These are phyloP conservation scores for Cercophora scortea DNA, from an alignment of 495 filamentous ascomycete genomes.

Conservation along the genomic window DNA sequence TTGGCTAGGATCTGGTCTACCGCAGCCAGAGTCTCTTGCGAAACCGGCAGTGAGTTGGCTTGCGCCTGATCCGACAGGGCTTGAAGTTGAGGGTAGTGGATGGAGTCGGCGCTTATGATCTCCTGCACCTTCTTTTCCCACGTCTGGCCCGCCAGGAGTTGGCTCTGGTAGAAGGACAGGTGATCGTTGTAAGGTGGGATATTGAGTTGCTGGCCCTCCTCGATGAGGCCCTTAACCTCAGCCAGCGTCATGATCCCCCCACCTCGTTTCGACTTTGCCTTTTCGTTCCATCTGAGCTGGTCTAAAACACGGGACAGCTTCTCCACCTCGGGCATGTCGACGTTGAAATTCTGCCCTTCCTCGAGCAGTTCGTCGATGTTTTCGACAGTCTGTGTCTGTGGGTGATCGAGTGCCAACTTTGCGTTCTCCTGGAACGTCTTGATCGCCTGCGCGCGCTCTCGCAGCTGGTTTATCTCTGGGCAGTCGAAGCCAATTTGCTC, in stretches of 20 bases:
- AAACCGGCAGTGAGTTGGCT: slow-evolving; percentile 71
- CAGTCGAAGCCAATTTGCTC: slow-evolving; percentile 91
- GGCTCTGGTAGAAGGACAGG: slow-evolving; percentile 64
- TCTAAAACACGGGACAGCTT: slow-evolving; percentile 70
- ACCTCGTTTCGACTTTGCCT: slow-evolving; percentile 54
- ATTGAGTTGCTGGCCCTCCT: slow-evolving; percentile 63
- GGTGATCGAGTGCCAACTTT: slow-evolving; percentile 52
- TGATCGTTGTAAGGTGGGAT: slow-evolving; percentile 74
- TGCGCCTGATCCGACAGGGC: slow-evolving; percentile 70
- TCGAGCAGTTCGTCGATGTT: slow-evolving; percentile 88
- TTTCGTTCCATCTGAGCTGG: slow-evolving; percentile 83
- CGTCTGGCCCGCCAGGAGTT: slow-evolving; percentile 64
- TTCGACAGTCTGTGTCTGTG: slow-evolving; percentile 49
- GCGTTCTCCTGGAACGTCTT: slow-evolving; percentile 78
- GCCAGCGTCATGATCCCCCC: slow-evolving; percentile 56
- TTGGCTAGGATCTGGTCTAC: slow-evolving; percentile 93
- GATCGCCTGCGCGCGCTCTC: slow-evolving; percentile 83
- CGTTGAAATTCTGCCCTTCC: slow-evolving; percentile 77
- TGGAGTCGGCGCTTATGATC: slow-evolving; percentile 77
- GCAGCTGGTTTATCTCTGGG: slow-evolving; percentile 79
- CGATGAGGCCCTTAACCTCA: slow-evolving; percentile 71
- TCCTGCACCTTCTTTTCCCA: slow-evolving; percentile 96
- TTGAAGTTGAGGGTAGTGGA: slow-evolving; percentile 92
- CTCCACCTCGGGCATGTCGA: slow-evolving; percentile 91
- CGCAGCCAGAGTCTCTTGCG: slow-evolving; percentile 65